Base-by-base conservation (phyloP, 768 basidiomycete genomes). In the Tricholoma matsutake region DNA sequence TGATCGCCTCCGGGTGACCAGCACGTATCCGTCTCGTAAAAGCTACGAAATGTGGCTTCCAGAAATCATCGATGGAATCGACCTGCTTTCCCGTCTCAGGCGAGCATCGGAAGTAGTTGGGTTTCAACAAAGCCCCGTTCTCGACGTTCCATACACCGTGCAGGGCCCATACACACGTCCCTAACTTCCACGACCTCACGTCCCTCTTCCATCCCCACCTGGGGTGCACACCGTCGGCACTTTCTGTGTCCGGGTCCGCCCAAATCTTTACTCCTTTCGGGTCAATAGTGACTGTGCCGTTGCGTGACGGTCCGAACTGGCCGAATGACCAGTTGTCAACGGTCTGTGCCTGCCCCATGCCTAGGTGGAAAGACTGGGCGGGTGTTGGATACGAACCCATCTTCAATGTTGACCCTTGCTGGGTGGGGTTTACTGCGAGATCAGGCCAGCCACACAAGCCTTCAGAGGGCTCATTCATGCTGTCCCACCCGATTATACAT, bases 401-500 rank as follows among this genome's bases (percentile, higher is more conserved):
- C 69, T 91, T 93, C 35, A 93, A 77, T 16, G 83, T 86, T 10
- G 86, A 83, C 1, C 86, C 86, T 68, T 94, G 92, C 34, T 81
- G 75, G 14, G 75, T 75, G 0, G 94, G 90, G 47, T 88, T 85
- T 11, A 71, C 61, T 55, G 79, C 81, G 29, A 99, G 78, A 70
- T 96, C 86, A 0, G 80, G 77, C 73, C 89, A 89, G 2, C 79
- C 81, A 32, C 74, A 81, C 41, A 92, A 79, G 0, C 97, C 97
- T 65, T 96, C 92, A 37, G 86, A 86, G 0, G 97, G 96, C 72
- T 99, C 97, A 72, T 99, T 98, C 73, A 98, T 76, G 66, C 87
- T 89, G 71, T 99, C 97, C 97, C 96, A 98, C 0, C 97, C 97
- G 53, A 98, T 88, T 10, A 99, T 83, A 64, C 94, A 95, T 41